Percentiles rank a stretch among this genome's conserved stretches.
These are phyloP conservation scores for Wallacemonas sp. DNA, from an alignment of 208 protist species.

Conservation along the genomic window DNA sequence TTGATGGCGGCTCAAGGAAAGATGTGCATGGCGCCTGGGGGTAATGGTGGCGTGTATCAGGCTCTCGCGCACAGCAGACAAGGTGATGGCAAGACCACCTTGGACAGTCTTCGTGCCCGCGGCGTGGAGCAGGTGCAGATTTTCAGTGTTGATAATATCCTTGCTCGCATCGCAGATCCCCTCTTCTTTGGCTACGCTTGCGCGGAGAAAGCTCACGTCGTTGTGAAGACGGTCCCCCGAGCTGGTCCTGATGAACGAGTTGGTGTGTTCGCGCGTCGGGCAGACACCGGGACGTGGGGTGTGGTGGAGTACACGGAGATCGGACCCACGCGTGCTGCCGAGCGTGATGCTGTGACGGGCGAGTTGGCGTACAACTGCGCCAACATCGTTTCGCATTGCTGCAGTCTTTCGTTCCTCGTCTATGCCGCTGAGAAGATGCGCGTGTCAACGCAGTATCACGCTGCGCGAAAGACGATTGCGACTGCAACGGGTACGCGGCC, in stretches of 20 bases:
- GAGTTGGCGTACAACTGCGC: conserved; percentile 91
- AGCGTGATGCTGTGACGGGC: conserved; percentile 58
- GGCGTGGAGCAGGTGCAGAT: conserved; percentile 95
- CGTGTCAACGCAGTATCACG: conserved; percentile 83
- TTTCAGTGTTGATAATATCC: conserved; percentile 97
- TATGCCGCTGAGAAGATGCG: conserved; percentile 52
- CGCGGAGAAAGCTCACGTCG: conserved; percentile 67
- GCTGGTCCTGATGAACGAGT: conserved; percentile 84
- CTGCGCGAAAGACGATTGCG: conserved; percentile 96
- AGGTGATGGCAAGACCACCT: conserved; percentile 24
- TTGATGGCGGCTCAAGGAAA: conserved; percentile 69
- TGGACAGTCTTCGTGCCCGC: conserved; percentile 78
- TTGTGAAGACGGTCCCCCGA: conserved; percentile 94
- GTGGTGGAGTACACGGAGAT: conserved; percentile 99
- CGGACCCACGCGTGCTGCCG: conserved; percentile 51
- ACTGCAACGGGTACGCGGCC: conserved; percentile 42
- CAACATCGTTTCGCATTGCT: conserved; percentile 97
- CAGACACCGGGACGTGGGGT: conserved; percentile 61
- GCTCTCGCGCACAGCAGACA: conserved; percentile 27
- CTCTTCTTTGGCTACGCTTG: conserved; percentile 94
- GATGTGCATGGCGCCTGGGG: conserved; percentile 93
- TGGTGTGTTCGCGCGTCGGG: conserved; percentile 92
- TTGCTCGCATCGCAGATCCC: conserved; percentile 93
- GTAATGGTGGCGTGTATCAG: conserved; percentile 97
- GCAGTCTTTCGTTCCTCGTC: conserved; percentile 77